Conservation (phyloP, 306 rosid species). For the Vachellia pachyceras region DNA sequence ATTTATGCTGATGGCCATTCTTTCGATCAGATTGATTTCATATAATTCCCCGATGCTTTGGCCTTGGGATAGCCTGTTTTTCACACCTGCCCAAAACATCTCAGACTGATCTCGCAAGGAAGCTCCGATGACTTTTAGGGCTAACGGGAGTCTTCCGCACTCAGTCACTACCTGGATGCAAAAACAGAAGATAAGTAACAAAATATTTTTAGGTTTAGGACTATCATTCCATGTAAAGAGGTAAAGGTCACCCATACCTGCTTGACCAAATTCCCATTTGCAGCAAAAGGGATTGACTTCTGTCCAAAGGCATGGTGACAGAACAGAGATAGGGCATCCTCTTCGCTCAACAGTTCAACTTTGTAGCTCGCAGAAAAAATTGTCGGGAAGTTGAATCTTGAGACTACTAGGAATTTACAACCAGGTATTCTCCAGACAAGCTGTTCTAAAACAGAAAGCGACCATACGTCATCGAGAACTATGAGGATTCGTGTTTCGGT, state of each 20-base stretch:
- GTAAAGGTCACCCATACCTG: slow-evolving; percentile 56
- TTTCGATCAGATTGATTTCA: slow-evolving; percentile 62
- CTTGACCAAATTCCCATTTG: slow-evolving; percentile 71
- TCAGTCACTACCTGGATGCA: slow-evolving; percentile 67
- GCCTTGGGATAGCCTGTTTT: slow-evolving; percentile 72
- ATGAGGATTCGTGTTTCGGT: slow-evolving; percentile 51
- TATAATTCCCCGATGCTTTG: slow-evolving; percentile 75
- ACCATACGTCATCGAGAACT: slow-evolving; percentile 92
- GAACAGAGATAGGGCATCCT: slow-evolving; percentile 77
- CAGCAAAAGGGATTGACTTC: slow-evolving; percentile 60
- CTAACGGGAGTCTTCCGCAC: slow-evolving; percentile 89
- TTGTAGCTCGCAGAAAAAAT: slow-evolving; percentile 54
- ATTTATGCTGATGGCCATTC: slow-evolving; percentile 74
- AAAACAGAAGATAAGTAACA: slow-evolving; percentile 19
- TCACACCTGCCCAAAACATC: slow-evolving; percentile 76
- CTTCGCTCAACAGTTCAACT: slow-evolving; percentile 70
- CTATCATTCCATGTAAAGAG: not conserved
- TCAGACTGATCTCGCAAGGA: slow-evolving; percentile 73
- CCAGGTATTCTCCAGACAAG: slow-evolving; percentile 65
- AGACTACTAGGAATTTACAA: slow-evolving; percentile 76
- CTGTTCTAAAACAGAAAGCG: slow-evolving; percentile 55
- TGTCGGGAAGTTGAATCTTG: slow-evolving; percentile 64
- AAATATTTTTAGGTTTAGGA: not conserved
- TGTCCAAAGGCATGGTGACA: slow-evolving; percentile 93
- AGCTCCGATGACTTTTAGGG: slow-evolving; percentile 95